Base-by-base conservation (phyloP, 495 filamentous ascomycete genomes). In the Evernia prunastri region DNA sequence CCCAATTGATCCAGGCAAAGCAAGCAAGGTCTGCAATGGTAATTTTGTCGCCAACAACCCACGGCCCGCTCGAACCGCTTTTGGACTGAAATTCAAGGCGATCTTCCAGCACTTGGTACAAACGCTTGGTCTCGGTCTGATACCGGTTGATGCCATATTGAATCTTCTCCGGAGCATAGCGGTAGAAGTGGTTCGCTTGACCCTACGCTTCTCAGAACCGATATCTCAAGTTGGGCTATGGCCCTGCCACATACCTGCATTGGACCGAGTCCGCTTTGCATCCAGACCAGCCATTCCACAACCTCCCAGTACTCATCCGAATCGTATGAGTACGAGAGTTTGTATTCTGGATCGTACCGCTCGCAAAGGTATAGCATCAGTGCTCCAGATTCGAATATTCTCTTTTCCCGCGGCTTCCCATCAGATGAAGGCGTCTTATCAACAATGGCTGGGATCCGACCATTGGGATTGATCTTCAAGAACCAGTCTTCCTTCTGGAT, bases 401-500 rank as follows among this genome's bases (percentile, higher is more conserved):
- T 74, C 64, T 76, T 73, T 5, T 69, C 66, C 37, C 73, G 71
- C 61, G 75, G 68, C 8, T 69, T 67, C 3, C 71, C 71, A 27
- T 72, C 63, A 2, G 72, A 68, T 11, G 59, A 40, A 66, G 81
- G 78, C 4, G 75, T 80, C n/a, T 63, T 66, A 69, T 90, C 89
- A 4, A 84, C 87, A 20, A 96, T 70, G 2, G 91, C 89, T 10
- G 92, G 92, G 63, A 96, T 93, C 49, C 92, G 88, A 60, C 91
- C 91, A 71, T 96, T 96, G 45, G 91, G 92, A 71, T 94, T 96
- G 71, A 96, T 91, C 27, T 83, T 84, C 36, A 94, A 78, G 75
- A 90, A 96, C 88, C 89, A 92, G 35, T 82, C 76, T 60, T 89
- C 79, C 70, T 90, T 96, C 70, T 96, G 91, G 3, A 73, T 76